Evolutionary conservation across 2,329 filamentous ascomycete genomes (phyloP), one percentile per base, ranked within the genome.

Genomic region (Trichophyton rubrum): DNA sequence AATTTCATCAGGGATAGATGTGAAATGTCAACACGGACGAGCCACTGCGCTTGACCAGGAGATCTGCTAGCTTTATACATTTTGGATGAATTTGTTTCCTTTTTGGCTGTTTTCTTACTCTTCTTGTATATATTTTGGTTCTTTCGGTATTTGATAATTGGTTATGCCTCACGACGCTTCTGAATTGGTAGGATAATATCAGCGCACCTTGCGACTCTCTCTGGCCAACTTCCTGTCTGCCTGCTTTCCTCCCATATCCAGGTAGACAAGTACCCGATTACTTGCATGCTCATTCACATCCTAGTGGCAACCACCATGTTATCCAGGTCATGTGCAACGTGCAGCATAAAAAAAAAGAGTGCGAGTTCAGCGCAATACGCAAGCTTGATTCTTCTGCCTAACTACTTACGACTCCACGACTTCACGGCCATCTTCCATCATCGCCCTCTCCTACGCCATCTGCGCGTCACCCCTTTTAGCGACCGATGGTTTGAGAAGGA

Each of bases 1-100:
- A 76, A 80, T 65, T 67, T 71, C 15, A n/a, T 82, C 61, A 73
- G 85, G 64, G 74, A 77, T 62, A 55, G 63, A 30, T 61, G 69
- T 65, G 70, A 72, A 66, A 64, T 64, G 55, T 63, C 67, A 60
- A 69, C 69, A 64, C 35, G 51, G 27, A 55, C 30, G 3, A 35
- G 51, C 11, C 51, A 55, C 30, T 33, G 51, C 33, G 4, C 15
- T 55, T 55, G 27, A 55, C 22, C 3, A 3, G 13, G 11, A 24
- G 13, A 35, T 4, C 5, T 3, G 27, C 20, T 24, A 17, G 41
- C 15, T 45, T n/a, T 45, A 45, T n/a, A 30, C 27, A 45, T 9
- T 20, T 15, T 27, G 49, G 9, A 27, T 53, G 22, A n/a, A 9
- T 53, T 33, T 22, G 49, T 53, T 53, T 53, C 22, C 22, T 8